Percentiles rank a stretch among this genome's conserved stretches.
Conservation (phyloP, 768 basidiomycete species). For the Daedaleopsis sinensis region DNA sequence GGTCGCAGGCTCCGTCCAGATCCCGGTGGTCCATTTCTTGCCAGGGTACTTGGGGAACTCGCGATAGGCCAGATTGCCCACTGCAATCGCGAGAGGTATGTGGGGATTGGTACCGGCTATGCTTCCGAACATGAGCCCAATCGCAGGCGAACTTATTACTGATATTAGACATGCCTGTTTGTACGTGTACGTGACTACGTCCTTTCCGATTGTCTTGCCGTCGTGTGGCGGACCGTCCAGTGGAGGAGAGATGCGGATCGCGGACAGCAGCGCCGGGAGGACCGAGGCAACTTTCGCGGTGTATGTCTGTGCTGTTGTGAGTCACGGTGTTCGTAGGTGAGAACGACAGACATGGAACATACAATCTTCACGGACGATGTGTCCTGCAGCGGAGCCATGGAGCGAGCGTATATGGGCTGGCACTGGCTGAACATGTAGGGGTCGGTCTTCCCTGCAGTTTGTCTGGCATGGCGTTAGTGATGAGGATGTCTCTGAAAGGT, state of each 20-base stretch:
- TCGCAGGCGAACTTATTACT: no score
- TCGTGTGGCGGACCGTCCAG: slow-evolving; percentile 69
- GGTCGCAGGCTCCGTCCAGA: slow-evolving; percentile 90
- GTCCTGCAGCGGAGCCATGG: slow-evolving; percentile 84
- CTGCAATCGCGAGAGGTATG: slow-evolving; percentile 92
- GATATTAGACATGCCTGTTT: slow-evolving; percentile 54
- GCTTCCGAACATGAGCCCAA: no score
- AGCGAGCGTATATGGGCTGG: slow-evolving; percentile 88
- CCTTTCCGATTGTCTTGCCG: slow-evolving; percentile 77
- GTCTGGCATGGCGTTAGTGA: slow-evolving; percentile 50
- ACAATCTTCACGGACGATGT: slow-evolving; percentile 87
- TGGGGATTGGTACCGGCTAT: slow-evolving; percentile 85
- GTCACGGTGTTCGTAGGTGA: neutral
- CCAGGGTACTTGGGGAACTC: slow-evolving; percentile 61
- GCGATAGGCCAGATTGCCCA: slow-evolving; percentile 78
- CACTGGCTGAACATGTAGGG: slow-evolving; percentile 92
- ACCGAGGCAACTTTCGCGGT: slow-evolving; percentile 71
- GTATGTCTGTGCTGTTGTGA: slow-evolving; percentile 62
- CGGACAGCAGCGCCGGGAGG: slow-evolving; percentile 86
- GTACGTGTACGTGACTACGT: slow-evolving; percentile 74
- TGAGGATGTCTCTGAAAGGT: slow-evolving; percentile 6
- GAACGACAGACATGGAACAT: slow-evolving; percentile 27
- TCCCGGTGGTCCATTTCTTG: slow-evolving; percentile 77
- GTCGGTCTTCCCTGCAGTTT: slow-evolving; percentile 65
- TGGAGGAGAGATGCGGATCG: slow-evolving; percentile 76